A percentile compares a stretch with the other conserved stretches of the same genome.
These are phyloP conservation scores for Physcomitrellopsis africana DNA, from an alignment of 225 moss, liverwort and hornwort genomes.

Conservation along the genomic window DNA sequence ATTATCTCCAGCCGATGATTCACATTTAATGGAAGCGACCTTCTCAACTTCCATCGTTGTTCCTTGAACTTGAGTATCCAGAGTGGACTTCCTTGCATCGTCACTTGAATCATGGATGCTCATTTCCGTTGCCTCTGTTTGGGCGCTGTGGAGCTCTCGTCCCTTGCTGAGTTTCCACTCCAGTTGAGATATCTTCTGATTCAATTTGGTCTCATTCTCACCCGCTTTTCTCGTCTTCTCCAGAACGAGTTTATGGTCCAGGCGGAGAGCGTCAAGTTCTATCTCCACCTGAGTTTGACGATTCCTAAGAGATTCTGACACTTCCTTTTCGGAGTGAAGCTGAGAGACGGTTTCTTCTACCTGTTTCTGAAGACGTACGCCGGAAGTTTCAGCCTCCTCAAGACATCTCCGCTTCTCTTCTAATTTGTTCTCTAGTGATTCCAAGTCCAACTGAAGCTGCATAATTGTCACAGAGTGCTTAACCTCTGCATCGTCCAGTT, in stretches of 20 bases:
- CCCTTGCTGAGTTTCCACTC: slow-evolving; percentile 36
- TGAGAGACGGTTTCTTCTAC: slow-evolving; percentile 49
- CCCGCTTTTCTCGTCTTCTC: slow-evolving; percentile 43
- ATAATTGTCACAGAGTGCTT: slow-evolving; percentile 71
- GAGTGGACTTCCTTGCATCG: slow-evolving; percentile 9
- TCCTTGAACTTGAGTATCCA: slow-evolving; percentile 21
- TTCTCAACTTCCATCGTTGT: slow-evolving; percentile 2
- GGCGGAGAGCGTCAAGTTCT: slow-evolving; percentile 58
- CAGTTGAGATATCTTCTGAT: slow-evolving; percentile 31
- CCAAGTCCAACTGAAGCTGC: slow-evolving; percentile 82
- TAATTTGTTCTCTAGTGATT: slow-evolving; percentile 59
- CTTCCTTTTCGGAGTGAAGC: slow-evolving; percentile 43
- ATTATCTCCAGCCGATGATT: slow-evolving; percentile 40
- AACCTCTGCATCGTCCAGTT: slow-evolving; percentile 56
- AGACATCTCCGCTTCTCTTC: slow-evolving; percentile 64
- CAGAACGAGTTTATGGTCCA: slow-evolving; percentile 47
- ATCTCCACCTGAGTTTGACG: slow-evolving; percentile 24
- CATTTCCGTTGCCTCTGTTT: slow-evolving; percentile 22
- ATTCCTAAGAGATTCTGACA: slow-evolving; percentile 53
- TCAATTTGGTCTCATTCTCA: slow-evolving; percentile 36
- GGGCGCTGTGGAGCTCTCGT: slow-evolving; percentile 26
- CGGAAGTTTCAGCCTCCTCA: slow-evolving; percentile 44
- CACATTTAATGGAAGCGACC: slow-evolving; percentile 44
- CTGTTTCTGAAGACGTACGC: slow-evolving; percentile 46
- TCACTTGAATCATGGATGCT: slow-evolving; percentile 14